Evolutionary conservation across 192 early-diverging fungal genomes (phyloP).

Genomic region (Martensiomyces pterosporus): DNA sequence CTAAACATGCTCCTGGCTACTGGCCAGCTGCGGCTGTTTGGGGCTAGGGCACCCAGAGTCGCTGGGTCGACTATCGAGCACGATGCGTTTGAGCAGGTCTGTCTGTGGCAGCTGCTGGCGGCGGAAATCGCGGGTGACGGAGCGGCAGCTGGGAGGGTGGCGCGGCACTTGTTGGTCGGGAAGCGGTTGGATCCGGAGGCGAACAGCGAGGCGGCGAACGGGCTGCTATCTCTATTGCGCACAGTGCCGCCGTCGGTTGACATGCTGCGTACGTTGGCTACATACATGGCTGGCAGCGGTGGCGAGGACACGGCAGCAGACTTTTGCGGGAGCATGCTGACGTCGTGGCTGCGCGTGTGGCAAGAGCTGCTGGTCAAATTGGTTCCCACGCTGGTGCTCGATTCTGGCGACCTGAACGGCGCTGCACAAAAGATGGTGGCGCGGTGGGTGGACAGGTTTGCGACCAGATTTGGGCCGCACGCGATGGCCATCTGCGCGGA

Average conservation of each 20-base stretch:
- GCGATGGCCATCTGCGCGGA: too few relatives aligned
- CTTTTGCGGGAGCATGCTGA: constrained; percentile 27
- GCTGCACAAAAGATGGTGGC: constrained; percentile 5
- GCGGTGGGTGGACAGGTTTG: constrained; percentile 9
- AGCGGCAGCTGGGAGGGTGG: constrained; percentile 4
- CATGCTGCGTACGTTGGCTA: constrained; percentile 2
- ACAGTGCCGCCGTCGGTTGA: constrained; percentile 21
- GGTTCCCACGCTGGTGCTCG: neutral
- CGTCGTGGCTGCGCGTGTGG: constrained; percentile 32
- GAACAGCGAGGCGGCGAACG: constrained; percentile 49
- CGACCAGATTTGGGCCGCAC: neutral
- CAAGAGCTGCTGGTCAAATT: constrained; percentile 3
- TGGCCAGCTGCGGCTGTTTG: constrained; percentile 28
- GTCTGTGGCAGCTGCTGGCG: constrained; percentile 53
- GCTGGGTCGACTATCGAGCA: constrained; percentile 36
- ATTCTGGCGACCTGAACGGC: neutral
- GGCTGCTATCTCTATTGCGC: constrained; percentile 45
- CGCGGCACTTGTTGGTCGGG: constrained; percentile 10
- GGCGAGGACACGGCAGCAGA: constrained; percentile 21
- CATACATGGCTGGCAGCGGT: neutral
- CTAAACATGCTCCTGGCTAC: constrained; percentile 19
- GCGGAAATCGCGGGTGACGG: constrained; percentile 42
- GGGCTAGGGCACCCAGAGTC: constrained; percentile 2
- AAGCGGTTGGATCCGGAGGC: constrained; percentile 10
- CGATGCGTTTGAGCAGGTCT: constrained; percentile 56